Evolutionary conservation across 2,329 filamentous ascomycete genomes (phyloP), one percentile per base, ranked within the genome.

Genomic region (Camptophora hylomeconis): DNA sequence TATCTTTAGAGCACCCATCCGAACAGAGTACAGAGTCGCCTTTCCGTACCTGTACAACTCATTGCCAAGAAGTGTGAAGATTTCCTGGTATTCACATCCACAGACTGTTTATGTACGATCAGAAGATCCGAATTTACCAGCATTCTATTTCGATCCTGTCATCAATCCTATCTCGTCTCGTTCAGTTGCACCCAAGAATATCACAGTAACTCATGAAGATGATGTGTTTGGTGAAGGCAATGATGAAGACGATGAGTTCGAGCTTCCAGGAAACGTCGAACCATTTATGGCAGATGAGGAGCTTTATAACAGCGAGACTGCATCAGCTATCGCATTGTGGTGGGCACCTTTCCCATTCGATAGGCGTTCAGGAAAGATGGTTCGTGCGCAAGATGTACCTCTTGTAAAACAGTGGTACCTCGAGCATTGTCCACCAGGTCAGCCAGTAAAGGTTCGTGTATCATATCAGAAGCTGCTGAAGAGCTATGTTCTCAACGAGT

Each of bases 391-490:
- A 55, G 92, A 98, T 54, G 89, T 98, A 12, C 84, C 92, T 3
- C 62, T 98, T 6, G 80, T 98, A 29, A 98, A 98, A 58, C 89
- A 95, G 53, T 95, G 84, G 81, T 98, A 98, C 49, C 67, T 98
- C 5, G 87, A 98, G 57, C 92, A 98, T 51, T 86, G 84, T 41
- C 86, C 89, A 7, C 72, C 78, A 32, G 79, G 80, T 20, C 84
- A 93, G 46, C 87, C 89, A 1, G 86, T 95, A 41, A 98, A 98
- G 60, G 86, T 98, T 31, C 74, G 89, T 48, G 89, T 98, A 7
- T 98, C 89, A 1, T 98, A 98, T 52, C 89, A 98, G 56, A 98
- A 98, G 61, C 63, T 98, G 35, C 66, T 98, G 23, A 98, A 98
- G 65, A 87, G 81, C 3, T 98, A 76, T 45, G 89, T 98, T 11